phyloP scores from a whole-genome alignment of 768 basidiomycete species.

The Leccinum sublutescens region DNA sequence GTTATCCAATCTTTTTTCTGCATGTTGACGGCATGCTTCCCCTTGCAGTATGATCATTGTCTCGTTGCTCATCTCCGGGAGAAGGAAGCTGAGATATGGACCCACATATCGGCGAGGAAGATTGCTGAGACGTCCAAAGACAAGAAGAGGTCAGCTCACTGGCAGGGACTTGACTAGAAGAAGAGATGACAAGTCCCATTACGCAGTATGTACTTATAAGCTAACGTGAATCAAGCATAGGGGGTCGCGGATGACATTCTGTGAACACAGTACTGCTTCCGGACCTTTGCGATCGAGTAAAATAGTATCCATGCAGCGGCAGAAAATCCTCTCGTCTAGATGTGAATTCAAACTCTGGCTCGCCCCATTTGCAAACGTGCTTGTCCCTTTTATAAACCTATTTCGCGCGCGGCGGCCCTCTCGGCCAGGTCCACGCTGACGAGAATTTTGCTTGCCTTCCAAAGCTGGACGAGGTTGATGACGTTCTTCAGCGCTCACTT shows the following conservation, averaged over 20 bases:
- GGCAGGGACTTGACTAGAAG: too few relatives aligned
- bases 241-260: too few relatives aligned
- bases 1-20: neutral
- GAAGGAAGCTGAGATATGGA: slow-evolving; percentile 3
- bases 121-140: neutral
- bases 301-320: slow-evolving; percentile 6
- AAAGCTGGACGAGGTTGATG: slow-evolving; percentile 94
- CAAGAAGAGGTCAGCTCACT: neutral
- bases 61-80: neutral
- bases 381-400: slow-evolving; percentile 6
- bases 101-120: neutral
- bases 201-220: slow-evolving; percentile 8
- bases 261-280: neutral
- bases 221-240: too few relatives aligned
- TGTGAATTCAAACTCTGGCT: slow-evolving; percentile 2
- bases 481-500: slow-evolving; percentile 80
- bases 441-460: slow-evolving; percentile 95
- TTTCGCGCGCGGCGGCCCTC: slow-evolving; percentile 60
- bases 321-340: slow-evolving; percentile 13
- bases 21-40: neutral
- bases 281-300: slow-evolving; percentile 2
- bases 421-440: slow-evolving; percentile 93
- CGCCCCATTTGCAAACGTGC: neutral
- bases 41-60: slow-evolving; percentile 10
- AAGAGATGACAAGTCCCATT: too few relatives aligned